Conservation (phyloP, 1,284 basidiomycete genomes). For the Mrakiaceae sp. region DNA sequence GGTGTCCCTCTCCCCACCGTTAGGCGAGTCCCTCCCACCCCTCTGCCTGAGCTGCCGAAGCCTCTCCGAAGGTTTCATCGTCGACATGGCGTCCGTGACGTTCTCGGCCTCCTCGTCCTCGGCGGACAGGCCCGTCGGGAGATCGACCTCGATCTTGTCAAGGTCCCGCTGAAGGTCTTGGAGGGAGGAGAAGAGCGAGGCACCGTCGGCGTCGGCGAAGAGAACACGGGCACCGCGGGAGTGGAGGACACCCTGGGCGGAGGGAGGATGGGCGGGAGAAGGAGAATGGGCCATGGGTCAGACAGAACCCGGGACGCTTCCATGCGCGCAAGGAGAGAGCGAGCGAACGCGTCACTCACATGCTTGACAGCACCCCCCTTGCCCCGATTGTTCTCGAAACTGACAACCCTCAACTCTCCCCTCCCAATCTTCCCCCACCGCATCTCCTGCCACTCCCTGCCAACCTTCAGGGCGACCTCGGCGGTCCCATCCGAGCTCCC, state of each 20-base stretch:
- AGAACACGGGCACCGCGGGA: constrained; percentile 64
- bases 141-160: constrained; percentile 42
- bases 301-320: neutral
- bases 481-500: constrained; percentile 70
- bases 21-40: too few relatives aligned
- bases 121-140: neutral
- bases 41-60: neutral
- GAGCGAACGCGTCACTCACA: constrained; percentile 32
- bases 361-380: constrained; percentile 88
- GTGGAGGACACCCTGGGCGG: constrained; percentile 52
- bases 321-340: neutral
- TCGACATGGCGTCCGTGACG: neutral
- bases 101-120: neutral
- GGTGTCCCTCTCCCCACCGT: constrained; percentile 22
- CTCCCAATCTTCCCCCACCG: constrained; percentile 21
- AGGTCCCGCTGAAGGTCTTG: constrained; percentile 60
- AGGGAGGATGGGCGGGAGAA: neutral
- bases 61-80: neutral
- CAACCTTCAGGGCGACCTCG: constrained; percentile 52
- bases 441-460: constrained; percentile 42
- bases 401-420: constrained; percentile 54
- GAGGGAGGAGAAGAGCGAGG: constrained; percentile 72
- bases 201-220: constrained; percentile 90
- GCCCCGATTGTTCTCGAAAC: constrained; percentile 67
- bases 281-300: neutral